A percentile compares a stretch with the other conserved stretches of the same genome.
These are phyloP conservation scores for Diplogelasinospora grovesii DNA, from an alignment of 495 filamentous ascomycete species.

Conservation along the genomic window DNA sequence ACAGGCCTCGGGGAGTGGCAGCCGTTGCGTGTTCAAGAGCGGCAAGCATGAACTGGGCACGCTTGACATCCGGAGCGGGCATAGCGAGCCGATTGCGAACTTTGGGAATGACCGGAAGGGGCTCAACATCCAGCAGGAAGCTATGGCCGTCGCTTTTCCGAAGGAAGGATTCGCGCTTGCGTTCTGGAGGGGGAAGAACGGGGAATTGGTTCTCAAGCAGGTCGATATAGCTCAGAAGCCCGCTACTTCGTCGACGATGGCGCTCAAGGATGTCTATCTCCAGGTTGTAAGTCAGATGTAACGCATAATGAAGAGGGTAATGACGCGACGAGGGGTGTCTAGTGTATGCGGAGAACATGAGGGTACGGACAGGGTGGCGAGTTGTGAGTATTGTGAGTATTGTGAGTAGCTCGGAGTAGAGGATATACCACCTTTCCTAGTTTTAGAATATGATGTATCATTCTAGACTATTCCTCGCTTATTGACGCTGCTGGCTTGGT, in stretches of 20 bases:
- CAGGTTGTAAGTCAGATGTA: neutral
- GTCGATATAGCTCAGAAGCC: neutral
- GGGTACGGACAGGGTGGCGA: too few relatives aligned
- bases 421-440: too few relatives aligned
- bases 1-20: conserved; percentile 1
- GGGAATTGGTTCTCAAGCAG: conserved; percentile 4
- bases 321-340: too few relatives aligned
- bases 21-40: neutral
- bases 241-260: neutral
- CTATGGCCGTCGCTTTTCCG: conserved; percentile 1
- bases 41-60: neutral
- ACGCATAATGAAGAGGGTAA: too few relatives aligned
- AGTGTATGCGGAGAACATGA: too few relatives aligned
- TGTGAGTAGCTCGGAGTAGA: too few relatives aligned
- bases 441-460: too few relatives aligned
- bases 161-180: neutral
- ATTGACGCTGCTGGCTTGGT: too few relatives aligned
- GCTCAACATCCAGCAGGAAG: neutral
- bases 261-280: neutral
- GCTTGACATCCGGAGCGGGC: neutral
- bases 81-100: neutral
- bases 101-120: neutral
- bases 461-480: too few relatives aligned
- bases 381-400: too few relatives aligned
- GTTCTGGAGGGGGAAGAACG: conserved; percentile 1